These are phyloP conservation scores for Brassica balearica DNA, from an alignment of 441 rosid species.

Conservation along the genomic window DNA sequence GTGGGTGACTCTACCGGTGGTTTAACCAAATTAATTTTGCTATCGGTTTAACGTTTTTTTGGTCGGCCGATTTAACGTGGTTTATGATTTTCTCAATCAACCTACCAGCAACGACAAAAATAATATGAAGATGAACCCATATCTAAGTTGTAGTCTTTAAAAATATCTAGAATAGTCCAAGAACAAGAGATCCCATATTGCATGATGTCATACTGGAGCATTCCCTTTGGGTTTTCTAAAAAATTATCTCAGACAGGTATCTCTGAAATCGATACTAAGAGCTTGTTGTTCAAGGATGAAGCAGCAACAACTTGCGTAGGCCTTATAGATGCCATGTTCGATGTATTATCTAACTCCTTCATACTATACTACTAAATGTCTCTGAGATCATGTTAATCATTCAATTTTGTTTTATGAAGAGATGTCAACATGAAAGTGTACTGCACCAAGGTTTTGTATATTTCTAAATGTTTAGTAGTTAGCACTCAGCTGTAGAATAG, in stretches of 20 bases:
- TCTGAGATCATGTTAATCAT: neutral
- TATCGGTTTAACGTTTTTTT: neutral
- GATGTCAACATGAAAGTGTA: neutral
- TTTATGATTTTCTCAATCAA: neutral
- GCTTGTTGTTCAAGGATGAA: neutral
- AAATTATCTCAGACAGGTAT: neutral
- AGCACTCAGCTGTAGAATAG: neutral
- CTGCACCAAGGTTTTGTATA: neutral
- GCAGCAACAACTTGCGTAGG: neutral
- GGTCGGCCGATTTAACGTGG: neutral
- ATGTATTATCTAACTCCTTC: no score
- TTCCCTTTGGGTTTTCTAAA: no score
- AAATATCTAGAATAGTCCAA: neutral
- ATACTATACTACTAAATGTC: neutral
- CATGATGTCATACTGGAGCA: neutral
- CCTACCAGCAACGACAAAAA: neutral
- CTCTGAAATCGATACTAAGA: neutral
- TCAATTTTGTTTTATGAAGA: neutral
- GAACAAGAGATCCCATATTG: neutral
- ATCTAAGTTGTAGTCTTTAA: neutral
- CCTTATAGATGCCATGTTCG: neutral
- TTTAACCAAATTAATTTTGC: neutral
- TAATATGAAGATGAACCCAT: no score
- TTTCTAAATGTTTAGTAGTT: neutral
- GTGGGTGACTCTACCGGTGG: neutral